Percentiles rank a stretch among this genome's conserved stretches.
These are phyloP conservation scores for Catharanthus roseus DNA, from an alignment of 257 asterid genomes.

Conservation along the genomic window DNA sequence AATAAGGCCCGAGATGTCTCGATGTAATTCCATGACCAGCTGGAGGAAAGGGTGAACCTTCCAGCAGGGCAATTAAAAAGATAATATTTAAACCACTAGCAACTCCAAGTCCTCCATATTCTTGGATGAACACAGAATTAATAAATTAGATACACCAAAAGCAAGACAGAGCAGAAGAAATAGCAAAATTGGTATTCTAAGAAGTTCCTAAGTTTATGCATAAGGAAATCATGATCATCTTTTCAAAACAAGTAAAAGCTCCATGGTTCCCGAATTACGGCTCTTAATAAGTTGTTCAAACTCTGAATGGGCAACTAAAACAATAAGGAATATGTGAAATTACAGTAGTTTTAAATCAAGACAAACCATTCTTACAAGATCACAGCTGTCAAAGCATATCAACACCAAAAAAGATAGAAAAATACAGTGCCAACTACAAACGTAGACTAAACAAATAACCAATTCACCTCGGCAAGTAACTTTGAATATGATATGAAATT, in stretches of 20 bases:
- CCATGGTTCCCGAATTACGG: background rate
- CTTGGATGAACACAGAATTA: background rate
- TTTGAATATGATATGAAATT: conserved; percentile 58
- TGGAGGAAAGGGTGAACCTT: background rate
- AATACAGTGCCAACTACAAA: background rate
- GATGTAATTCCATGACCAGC: conserved; percentile 1
- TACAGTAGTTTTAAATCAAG: background rate
- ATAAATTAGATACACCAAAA: background rate
- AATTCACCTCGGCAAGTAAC: conserved; percentile 57
- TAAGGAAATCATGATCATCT: background rate
- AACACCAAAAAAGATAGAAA: background rate
- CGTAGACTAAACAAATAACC: background rate
- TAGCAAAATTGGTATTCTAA: background rate
- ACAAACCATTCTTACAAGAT: background rate
- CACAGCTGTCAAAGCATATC: background rate
- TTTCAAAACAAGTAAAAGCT: background rate
- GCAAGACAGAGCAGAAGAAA: background rate
- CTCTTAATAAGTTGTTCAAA: background rate
- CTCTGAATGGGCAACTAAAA: background rate
- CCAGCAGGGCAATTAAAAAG: background rate
- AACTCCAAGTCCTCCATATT: background rate
- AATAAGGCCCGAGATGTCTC: background rate
- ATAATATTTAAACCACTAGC: background rate
- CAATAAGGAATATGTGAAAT: background rate
- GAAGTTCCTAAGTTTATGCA: background rate